Base-by-base conservation (phyloP, 2,329 filamentous ascomycete genomes). In the Cladobotryum mycophilum region DNA sequence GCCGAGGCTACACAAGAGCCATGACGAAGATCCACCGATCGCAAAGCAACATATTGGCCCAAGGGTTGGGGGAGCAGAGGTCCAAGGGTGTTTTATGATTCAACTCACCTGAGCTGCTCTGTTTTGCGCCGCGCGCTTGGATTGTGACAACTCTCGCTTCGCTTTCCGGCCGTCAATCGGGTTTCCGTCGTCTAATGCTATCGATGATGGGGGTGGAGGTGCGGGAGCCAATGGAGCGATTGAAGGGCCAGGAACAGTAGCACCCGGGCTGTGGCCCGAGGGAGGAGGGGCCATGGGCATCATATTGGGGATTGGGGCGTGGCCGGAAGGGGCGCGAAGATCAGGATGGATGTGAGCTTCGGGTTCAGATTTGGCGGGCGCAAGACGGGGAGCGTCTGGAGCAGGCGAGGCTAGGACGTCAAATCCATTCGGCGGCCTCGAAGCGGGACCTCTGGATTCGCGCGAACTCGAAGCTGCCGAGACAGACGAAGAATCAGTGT, bases 71-170 rank as follows among this genome's bases (percentile, higher is more conserved):
- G 35, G n/a, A n/a, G n/a, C n/a, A n/a, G n/a, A 30, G 22, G 3
- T 8, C 17, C 6, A 20, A 8, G 14, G 20, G 13, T 13, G 2
- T n/a, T 15, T 40, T 20, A 18, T 15, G 37, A 15, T 9, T 40
- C 47, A 49, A 67, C 84, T 64, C 79, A 96, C 93, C 84, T 99
- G 93, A 48, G 93, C 93, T 60, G 92, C 93, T 66, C 93, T 80
- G 65, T 99, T 99, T 67, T 99, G 93, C 9, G 93, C 93, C 25
- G 93, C 93, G 58, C 93, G 86, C 74, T 97, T 99, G 36, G 90
- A 96, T 41, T 91, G 93, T 22, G 91, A 96, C 54, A 99, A 74
- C 70, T 96, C 92, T 48, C 93, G 81, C 70, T 96, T 95, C 12
- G 85, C 85, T 70, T 93, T 92, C 47, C 85, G 79, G 56, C 84